These are phyloP conservation scores for Ogataea ganodermae DNA, from an alignment of 805 yeast species.

Conservation along the genomic window DNA sequence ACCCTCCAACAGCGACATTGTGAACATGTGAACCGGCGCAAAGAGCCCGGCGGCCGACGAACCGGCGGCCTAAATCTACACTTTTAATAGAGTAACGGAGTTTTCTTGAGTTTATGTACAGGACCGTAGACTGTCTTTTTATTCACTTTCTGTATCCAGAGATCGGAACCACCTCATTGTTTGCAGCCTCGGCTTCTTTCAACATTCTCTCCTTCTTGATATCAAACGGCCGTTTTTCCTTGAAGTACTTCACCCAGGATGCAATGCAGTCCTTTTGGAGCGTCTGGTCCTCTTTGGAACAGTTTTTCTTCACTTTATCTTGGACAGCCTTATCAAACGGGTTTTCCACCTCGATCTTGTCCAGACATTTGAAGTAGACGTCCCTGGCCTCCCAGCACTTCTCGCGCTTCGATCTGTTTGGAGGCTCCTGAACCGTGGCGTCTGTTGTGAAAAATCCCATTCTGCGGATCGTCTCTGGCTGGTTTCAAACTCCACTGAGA, in stretches of 20 bases:
- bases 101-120: background rate
- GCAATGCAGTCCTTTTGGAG: slow-evolving; percentile 78
- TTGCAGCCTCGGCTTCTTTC: slow-evolving; percentile 69
- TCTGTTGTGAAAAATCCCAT: slow-evolving; percentile 55
- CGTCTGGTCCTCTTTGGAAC: slow-evolving; percentile 56
- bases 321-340: slow-evolving; percentile 59
- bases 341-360: slow-evolving; percentile 63
- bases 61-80: background rate
- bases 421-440: slow-evolving; percentile 38
- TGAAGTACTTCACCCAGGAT: slow-evolving; percentile 88
- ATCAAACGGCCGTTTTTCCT: slow-evolving; percentile 83
- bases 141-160: slow-evolving; percentile 29
- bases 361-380: slow-evolving; percentile 71
- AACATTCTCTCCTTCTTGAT: slow-evolving; percentile 66
- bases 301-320: slow-evolving; percentile 50
- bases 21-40: no score
- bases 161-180: slow-evolving; percentile 44
- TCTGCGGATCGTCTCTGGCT: background rate
- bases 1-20: no score
- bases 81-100: background rate
- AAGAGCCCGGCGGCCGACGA: no score
- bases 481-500: background rate
- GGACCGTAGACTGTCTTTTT: background rate
- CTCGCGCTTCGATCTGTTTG: slow-evolving; percentile 65
- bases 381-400: slow-evolving; percentile 93